Percentiles rank a stretch among this genome's conserved stretches.
Evolutionary conservation across 1,139 yeast genomes (phyloP).

Genomic region (Petasospora rhodanensis): DNA sequence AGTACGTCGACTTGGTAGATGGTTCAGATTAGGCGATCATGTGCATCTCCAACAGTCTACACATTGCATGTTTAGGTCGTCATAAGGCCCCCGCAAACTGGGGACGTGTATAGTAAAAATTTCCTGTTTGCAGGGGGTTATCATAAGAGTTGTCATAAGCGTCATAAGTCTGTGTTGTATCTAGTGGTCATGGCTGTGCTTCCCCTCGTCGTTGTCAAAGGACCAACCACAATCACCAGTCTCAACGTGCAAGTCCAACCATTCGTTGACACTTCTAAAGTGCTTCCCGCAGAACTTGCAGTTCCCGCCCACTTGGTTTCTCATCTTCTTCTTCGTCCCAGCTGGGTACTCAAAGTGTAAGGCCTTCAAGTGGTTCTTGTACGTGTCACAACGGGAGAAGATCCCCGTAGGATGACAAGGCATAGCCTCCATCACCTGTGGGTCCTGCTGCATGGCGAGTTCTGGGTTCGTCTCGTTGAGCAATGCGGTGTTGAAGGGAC

Average conservation of each 20-base stretch:
- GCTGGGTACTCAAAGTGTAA: constrained; percentile 85
- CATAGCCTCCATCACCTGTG: constrained; percentile 6
- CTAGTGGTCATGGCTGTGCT: too few relatives aligned
- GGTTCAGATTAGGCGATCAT: too few relatives aligned
- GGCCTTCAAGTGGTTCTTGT: constrained; percentile 85
- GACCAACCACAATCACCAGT: constrained; percentile 38
- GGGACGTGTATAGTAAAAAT: too few relatives aligned
- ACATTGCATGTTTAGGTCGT: too few relatives aligned
- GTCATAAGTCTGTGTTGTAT: too few relatives aligned
- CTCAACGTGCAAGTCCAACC: constrained; percentile 75
- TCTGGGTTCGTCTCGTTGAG: constrained; percentile 6
- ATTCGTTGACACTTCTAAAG: constrained; percentile 68
- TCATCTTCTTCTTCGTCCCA: constrained; percentile 77
- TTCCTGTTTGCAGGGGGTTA: too few relatives aligned
- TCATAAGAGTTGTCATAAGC: too few relatives aligned
- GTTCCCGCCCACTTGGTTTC: constrained; percentile 61
- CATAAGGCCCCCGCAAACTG: too few relatives aligned
- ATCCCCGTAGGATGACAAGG: constrained; percentile 77
- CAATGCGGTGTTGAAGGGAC: constrained; percentile 34
- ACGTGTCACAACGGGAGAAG: constrained; percentile 86
- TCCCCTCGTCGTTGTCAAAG: constrained; percentile 1
- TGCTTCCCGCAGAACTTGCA: constrained; percentile 71
- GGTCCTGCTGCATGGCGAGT: constrained; percentile 1
- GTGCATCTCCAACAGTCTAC: too few relatives aligned
- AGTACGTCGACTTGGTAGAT: too few relatives aligned